Evolutionary conservation across 164 flowering plant species (phyloP).

Genomic region (Magnolia sinica): DNA sequence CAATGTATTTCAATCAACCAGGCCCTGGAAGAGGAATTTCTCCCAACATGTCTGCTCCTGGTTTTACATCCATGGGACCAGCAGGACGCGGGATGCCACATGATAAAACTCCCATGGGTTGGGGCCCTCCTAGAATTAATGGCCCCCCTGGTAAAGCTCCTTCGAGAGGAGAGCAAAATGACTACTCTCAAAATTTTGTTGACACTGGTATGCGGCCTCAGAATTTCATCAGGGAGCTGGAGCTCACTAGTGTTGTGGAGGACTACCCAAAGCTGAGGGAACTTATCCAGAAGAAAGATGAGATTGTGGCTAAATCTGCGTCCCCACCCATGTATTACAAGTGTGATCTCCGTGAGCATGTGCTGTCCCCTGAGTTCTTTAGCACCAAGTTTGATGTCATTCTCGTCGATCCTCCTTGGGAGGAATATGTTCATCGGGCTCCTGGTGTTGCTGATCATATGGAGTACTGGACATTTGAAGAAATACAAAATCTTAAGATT

Average conservation of each 20-base stretch:
- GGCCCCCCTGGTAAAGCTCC: constrained; percentile 96
- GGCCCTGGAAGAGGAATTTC: constrained; percentile 67
- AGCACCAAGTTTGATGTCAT: constrained; percentile 97
- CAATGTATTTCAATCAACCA: constrained; percentile 67
- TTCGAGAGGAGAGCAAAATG: constrained; percentile 99
- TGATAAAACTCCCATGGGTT: constrained; percentile 62
- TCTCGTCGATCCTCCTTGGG: constrained; percentile 99
- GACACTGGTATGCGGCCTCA: constrained; percentile 98
- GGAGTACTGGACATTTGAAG: constrained; percentile 97
- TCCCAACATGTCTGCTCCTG: constrained; percentile 57
- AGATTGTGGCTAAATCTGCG: constrained; percentile 82
- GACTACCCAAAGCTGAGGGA: constrained; percentile 97
- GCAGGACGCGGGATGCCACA: constrained; percentile 57
- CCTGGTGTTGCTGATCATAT: constrained; percentile 93
- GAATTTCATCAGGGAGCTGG: constrained; percentile 91
- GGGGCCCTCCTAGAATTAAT: constrained; percentile 65
- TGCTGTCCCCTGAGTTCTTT: constrained; percentile 79
- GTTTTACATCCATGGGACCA: constrained; percentile 48
- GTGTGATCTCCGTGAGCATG: constrained; percentile 77
- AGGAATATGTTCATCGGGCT: constrained; percentile 97
- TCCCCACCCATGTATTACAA: constrained; percentile 90
- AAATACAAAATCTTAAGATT: constrained; percentile 86
- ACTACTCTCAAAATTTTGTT: constrained; percentile 98
- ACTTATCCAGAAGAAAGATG: constrained; percentile 97
- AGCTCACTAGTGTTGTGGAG: constrained; percentile 93